phyloP scores from a whole-genome alignment of 306 rosid genomes.

The Cyclanthera cordifolia region DNA sequence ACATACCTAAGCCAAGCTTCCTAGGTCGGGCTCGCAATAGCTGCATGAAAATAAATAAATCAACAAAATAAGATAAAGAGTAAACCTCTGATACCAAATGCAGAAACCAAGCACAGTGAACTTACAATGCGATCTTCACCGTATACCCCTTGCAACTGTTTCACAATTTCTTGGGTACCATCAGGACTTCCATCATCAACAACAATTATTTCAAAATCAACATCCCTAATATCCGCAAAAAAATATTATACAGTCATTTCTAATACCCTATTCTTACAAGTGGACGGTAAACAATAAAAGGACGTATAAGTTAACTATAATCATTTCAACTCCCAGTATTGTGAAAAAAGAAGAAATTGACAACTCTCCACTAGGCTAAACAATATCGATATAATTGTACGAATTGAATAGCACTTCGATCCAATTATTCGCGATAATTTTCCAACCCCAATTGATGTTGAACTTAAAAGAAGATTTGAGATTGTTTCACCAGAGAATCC shows the following conservation, averaged over 20 bases:
- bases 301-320: background rate
- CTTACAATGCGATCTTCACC: conserved; percentile 88
- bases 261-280: background rate
- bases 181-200: conserved; percentile 99
- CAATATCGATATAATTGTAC: background rate
- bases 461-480: too few species aligned
- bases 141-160: conserved; percentile 70
- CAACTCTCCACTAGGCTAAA: too few species aligned
- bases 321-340: background rate
- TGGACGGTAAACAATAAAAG: background rate
- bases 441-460: too few species aligned
- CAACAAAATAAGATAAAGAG: background rate
- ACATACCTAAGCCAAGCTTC: conserved; percentile 85
- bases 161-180: conserved; percentile 79
- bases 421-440: background rate
- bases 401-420: background rate
- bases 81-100: background rate
- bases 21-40: conserved; percentile 74
- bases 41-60: conserved; percentile 24
- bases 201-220: conserved; percentile 71
- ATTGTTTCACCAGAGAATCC: background rate
- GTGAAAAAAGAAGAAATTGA: background rate
- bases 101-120: conserved; percentile 1
- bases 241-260: background rate
- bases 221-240: conserved; percentile 36